Percentiles rank a stretch among this genome's conserved stretches.
Conservation (phyloP, 2,329 filamentous ascomycete genomes). For the Aspergillus unguis region DNA sequence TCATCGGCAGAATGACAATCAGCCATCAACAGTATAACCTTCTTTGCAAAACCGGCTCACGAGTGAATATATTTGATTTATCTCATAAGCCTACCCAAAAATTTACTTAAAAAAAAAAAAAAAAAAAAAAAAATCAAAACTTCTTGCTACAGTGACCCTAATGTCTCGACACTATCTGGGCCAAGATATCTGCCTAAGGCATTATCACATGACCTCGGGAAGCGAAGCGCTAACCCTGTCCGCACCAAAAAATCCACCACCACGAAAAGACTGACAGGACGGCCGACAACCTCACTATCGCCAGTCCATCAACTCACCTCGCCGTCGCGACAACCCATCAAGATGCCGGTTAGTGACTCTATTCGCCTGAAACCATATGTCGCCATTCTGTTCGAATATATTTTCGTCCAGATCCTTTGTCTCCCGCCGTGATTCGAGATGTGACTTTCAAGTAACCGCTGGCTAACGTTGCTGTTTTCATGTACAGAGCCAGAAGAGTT, state of each 20-base stretch:
- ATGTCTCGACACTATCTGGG: not conserved
- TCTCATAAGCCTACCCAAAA: too few relatives aligned
- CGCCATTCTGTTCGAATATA: not conserved
- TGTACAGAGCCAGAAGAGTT: conserved; percentile 94
- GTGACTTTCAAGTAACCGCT: not conserved
- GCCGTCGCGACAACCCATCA: conserved; percentile 46
- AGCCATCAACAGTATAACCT: too few relatives aligned
- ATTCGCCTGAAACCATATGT: not conserved
- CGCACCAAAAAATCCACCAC: conserved; percentile 40
- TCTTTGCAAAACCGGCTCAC: too few relatives aligned
- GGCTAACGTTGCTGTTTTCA: conserved; percentile 13
- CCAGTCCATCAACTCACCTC: conserved; percentile 35
- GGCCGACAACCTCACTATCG: conserved; percentile 34
- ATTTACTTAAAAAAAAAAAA: too few relatives aligned
- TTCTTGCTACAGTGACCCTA: not conserved
- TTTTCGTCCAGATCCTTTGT: not conserved
- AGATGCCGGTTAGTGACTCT: conserved; percentile 52
- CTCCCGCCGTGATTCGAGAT: not conserved
- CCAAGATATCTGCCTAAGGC: conserved; percentile 20
- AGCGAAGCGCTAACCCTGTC: conserved; percentile 41
- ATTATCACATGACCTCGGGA: conserved; percentile 35
- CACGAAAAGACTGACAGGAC: conserved; percentile 24
- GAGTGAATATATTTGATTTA: too few relatives aligned
- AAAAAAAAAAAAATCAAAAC: not conserved
- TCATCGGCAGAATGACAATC: too few relatives aligned